These are phyloP conservation scores for Fagopyrum esculentum DNA, from an alignment of 148 eudicot genomes.

Conservation along the genomic window DNA sequence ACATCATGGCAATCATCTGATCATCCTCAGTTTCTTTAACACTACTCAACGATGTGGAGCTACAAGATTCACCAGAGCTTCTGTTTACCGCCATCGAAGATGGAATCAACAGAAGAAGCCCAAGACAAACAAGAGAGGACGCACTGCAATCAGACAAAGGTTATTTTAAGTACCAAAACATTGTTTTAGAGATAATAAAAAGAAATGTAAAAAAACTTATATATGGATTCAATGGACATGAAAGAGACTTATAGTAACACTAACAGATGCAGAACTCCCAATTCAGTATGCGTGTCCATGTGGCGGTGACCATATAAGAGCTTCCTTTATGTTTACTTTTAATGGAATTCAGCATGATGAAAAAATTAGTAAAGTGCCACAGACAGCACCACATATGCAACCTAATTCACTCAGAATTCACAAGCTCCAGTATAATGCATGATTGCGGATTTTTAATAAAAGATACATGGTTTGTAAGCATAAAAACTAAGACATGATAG, in stretches of 20 bases:
- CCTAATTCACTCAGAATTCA: neutral
- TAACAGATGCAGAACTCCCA: neutral
- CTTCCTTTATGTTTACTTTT: neutral
- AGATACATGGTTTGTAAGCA: neutral
- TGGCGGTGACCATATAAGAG: neutral
- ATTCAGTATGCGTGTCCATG: neutral
- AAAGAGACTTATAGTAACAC: neutral
- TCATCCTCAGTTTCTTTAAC: conserved; percentile 65
- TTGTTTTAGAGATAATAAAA: too few species aligned
- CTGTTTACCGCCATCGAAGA: conserved; percentile 43
- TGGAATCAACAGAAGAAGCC: neutral
- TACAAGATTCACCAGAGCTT: conserved; percentile 46
- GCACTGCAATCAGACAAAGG: neutral
- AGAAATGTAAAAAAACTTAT: too few species aligned
- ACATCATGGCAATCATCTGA: conserved; percentile 70
- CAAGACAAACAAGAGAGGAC: conserved; percentile 1
- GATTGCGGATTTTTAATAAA: neutral
- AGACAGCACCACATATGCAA: neutral
- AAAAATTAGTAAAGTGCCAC: neutral
- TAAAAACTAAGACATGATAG: neutral
- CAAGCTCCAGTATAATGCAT: neutral
- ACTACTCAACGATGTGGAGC: conserved; percentile 68
- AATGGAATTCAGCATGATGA: neutral
- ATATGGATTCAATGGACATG: neutral
- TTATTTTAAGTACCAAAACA: neutral